Percentiles rank a stretch among this genome's conserved stretches.
Conservation (phyloP, 2,329 filamentous ascomycete genomes). For the Neodidymelliopsis sp. region DNA sequence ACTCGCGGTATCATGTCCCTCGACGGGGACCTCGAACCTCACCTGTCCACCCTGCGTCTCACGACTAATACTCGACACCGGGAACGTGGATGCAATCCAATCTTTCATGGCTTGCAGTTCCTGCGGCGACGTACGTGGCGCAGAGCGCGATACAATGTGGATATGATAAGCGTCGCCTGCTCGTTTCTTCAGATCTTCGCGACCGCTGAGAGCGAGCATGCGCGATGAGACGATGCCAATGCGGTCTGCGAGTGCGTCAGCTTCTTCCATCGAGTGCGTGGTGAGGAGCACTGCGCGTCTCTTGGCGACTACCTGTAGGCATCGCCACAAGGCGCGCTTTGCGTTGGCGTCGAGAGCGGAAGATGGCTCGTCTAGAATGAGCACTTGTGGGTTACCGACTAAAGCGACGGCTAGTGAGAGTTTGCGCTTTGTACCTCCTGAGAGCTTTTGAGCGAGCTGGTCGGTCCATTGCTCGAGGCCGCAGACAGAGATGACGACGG, state of each 20-base stretch:
- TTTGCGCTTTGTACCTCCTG: conserved; percentile 90
- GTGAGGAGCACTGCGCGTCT: conserved; percentile 82
- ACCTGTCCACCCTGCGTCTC: conserved; percentile 76
- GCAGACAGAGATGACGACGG: conserved; percentile 76
- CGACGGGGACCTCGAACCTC: conserved; percentile 74
- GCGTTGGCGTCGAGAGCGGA: conserved; percentile 85
- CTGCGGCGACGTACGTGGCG: conserved; percentile 71
- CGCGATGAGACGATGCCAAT: conserved; percentile 82
- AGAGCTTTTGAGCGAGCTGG: conserved; percentile 78
- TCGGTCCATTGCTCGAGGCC: conserved; percentile 73
- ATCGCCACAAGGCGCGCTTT: conserved; percentile 89
- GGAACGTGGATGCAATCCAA: conserved; percentile 70
- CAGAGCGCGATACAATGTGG: conserved; percentile 76
- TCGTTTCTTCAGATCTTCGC: conserved; percentile 72
- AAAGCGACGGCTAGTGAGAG: conserved; percentile 86
- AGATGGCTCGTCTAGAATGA: conserved; percentile 87
- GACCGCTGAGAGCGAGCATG: conserved; percentile 85
- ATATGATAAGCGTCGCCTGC: conserved; percentile 81
- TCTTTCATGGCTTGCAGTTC: conserved; percentile 69
- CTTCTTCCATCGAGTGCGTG: conserved; percentile 91
- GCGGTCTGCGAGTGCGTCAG: conserved; percentile 83
- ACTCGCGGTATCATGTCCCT: conserved; percentile 62
- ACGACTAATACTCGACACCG: conserved; percentile 64
- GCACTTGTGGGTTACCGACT: conserved; percentile 89
- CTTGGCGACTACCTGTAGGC: conserved; percentile 80